A percentile compares a stretch with the other conserved stretches of the same genome.
phyloP scores from a whole-genome alignment of 2,329 filamentous ascomycete genomes.

The Epichloe sibirici region DNA sequence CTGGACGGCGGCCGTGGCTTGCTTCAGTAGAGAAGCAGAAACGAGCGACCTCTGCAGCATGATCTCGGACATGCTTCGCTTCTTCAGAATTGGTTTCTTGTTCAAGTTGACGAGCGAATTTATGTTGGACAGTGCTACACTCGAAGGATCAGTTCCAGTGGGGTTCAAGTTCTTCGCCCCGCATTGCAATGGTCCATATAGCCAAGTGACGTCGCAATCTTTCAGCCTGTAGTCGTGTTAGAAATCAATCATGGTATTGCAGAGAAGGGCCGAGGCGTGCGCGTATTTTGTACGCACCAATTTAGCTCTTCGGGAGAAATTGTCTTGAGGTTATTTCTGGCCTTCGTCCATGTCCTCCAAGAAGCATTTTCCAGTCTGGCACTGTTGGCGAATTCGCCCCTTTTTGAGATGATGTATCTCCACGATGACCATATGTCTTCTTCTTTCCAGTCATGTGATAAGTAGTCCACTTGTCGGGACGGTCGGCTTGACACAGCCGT shows the following conservation, averaged over 20 bases:
- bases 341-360: slow-evolving; percentile 94
- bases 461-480: slow-evolving; percentile 85
- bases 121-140: slow-evolving; percentile 36
- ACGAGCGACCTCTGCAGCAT: slow-evolving; percentile 87
- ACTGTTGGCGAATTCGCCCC: slow-evolving; percentile 67
- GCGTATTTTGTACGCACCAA: slow-evolving; percentile 49
- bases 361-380: slow-evolving; percentile 86
- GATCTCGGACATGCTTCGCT: slow-evolving; percentile 88
- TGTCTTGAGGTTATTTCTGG: slow-evolving; percentile 75
- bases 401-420: slow-evolving; percentile 78
- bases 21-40: slow-evolving; percentile 76
- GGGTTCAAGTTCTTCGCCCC: slow-evolving; percentile 44
- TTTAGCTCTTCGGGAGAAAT: slow-evolving; percentile 86
- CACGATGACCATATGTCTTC: slow-evolving; percentile 97
- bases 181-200: slow-evolving; percentile 85
- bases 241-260: slow-evolving; percentile 3
- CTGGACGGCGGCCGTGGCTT: slow-evolving; percentile 75
- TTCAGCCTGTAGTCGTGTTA: slow-evolving; percentile 60
- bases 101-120: slow-evolving; percentile 51
- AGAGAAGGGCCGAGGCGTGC: not conserved
- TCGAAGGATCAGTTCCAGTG: slow-evolving; percentile 28
- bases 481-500: slow-evolving; percentile 61
- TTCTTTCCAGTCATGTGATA: slow-evolving; percentile 86
- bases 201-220: slow-evolving; percentile 93
- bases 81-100: slow-evolving; percentile 92